These are phyloP conservation scores for Cadophora gregata DNA, from an alignment of 2,329 filamentous ascomycete species.

Conservation along the genomic window DNA sequence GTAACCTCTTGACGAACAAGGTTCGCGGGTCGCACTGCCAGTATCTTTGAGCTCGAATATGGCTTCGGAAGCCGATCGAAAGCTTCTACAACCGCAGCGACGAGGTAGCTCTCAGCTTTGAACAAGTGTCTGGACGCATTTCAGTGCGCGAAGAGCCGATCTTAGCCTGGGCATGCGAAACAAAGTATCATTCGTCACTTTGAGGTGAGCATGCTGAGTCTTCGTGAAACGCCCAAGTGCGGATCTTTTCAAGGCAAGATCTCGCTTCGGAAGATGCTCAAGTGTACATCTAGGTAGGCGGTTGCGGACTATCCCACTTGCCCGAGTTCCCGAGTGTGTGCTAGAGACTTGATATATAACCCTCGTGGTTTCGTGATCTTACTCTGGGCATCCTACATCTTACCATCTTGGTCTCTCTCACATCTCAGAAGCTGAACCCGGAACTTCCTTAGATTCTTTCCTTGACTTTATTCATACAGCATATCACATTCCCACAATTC, in stretches of 20 bases:
- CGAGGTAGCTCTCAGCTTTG: neutral
- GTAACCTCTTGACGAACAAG: neutral
- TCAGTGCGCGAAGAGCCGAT: neutral
- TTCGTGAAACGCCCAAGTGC: neutral
- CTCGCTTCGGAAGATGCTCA: conserved; percentile 3
- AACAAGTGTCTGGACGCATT: neutral
- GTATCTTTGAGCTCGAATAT: neutral
- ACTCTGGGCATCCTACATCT: neutral
- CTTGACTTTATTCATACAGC: neutral
- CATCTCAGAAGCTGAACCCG: neutral
- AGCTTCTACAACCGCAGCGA: neutral
- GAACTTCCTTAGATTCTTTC: neutral
- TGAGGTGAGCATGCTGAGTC: neutral
- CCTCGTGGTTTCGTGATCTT: neutral
- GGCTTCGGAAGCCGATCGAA: neutral
- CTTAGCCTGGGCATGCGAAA: neutral
- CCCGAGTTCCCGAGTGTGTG: neutral
- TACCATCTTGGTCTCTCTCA: neutral
- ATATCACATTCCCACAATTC: neutral
- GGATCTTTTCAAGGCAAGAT: neutral
- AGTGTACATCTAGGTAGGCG: neutral
- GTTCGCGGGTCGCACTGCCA: neutral
- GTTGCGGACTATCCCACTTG: neutral
- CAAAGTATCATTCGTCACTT: neutral
- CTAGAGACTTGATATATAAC: neutral